These are phyloP conservation scores for Papiliotrema terrestris DNA, from an alignment of 1,284 basidiomycete species.

Conservation along the genomic window DNA sequence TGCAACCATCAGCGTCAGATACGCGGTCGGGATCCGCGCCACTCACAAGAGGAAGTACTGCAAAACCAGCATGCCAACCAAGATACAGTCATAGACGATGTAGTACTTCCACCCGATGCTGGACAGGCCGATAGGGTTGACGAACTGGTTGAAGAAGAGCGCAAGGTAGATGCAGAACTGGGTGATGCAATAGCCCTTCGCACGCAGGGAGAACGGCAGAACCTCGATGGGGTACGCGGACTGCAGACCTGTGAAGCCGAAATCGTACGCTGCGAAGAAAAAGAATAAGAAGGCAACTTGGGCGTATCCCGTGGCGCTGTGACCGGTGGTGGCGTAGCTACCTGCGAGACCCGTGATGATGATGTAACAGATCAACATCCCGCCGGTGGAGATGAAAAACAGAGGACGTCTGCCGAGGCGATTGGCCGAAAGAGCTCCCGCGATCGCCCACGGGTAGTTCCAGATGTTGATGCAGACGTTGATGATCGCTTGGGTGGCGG, in stretches of 20 bases:
- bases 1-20: too few relatives aligned
- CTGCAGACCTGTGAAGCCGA: conserved; percentile 47
- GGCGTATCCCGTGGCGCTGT: conserved; percentile 24
- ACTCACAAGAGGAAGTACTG: conserved; percentile 30
- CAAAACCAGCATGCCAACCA: conserved; percentile 43
- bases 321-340: conserved; percentile 44
- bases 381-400: conserved; percentile 55
- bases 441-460: conserved; percentile 26
- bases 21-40: too few relatives aligned
- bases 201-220: conserved; percentile 62
- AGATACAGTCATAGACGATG: conserved; percentile 3
- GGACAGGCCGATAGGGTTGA: conserved; percentile 56
- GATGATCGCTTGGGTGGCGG: conserved; percentile 1
- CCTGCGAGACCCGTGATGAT: conserved; percentile 71
- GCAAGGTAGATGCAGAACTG: conserved; percentile 37
- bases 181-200: conserved; percentile 67
- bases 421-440: conserved; percentile 42
- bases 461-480: neutral
- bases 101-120: conserved; percentile 59
- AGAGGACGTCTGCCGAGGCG: conserved; percentile 36
- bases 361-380: conserved; percentile 62
- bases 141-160: conserved; percentile 71
- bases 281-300: conserved; percentile 38
- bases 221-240: conserved; percentile 54
- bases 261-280: conserved; percentile 49